Conservation (phyloP, 225 moss, liverwort and hornwort genomes). For the Antitrichia curtipendula region DNA sequence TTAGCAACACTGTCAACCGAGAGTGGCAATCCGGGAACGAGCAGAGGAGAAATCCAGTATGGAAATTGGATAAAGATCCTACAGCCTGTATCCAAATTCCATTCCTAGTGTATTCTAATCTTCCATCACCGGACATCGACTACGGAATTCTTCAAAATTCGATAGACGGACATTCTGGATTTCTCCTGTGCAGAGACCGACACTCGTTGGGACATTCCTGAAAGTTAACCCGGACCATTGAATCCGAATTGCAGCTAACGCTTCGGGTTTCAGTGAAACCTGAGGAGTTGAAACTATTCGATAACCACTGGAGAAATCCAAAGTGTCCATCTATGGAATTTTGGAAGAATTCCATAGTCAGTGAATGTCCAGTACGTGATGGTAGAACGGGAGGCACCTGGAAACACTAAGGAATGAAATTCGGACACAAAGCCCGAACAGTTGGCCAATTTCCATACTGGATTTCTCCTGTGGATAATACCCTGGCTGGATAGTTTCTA, state of each 20-base stretch:
- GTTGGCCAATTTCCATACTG: background rate
- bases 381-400: background rate
- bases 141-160: background rate
- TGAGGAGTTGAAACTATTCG: too few species aligned
- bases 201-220: background rate
- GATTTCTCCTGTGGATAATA: background rate
- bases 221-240: background rate
- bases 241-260: background rate
- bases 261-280: background rate
- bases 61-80: background rate
- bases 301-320: too few species aligned
- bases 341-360: background rate
- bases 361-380: background rate
- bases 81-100: background rate
- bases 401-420: background rate
- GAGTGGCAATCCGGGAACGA: background rate
- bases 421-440: background rate
- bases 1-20: background rate
- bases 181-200: background rate
- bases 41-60: background rate
- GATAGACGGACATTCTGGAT: too few species aligned
- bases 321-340: background rate
- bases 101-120: background rate
- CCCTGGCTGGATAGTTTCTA: too few species aligned
- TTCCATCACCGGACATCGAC: background rate